Conservation (phyloP, 352 stramenopile species). For the Phytophthora nicotianae region DNA sequence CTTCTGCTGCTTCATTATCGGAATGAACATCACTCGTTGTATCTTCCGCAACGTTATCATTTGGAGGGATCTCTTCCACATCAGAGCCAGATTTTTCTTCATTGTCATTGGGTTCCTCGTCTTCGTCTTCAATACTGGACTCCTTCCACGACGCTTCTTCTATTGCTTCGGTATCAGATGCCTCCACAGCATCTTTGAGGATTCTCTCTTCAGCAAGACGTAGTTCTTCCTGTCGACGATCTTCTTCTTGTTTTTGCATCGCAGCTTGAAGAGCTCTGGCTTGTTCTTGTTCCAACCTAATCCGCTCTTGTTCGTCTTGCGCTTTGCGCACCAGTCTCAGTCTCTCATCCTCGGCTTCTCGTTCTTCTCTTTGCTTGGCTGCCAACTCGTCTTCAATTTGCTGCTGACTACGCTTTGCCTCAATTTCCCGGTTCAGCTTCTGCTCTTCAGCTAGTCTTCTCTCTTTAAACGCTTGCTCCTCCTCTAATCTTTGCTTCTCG, state of each 20-base stretch:
- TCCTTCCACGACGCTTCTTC: slow-evolving; percentile 8
- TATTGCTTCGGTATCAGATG: background rate
- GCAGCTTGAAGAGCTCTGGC: slow-evolving; percentile 13
- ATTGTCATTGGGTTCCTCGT: background rate
- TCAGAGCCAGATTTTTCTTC: background rate
- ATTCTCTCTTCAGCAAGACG: slow-evolving; percentile 2
- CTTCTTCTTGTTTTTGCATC: slow-evolving; percentile 26
- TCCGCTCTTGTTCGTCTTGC: slow-evolving; percentile 14
- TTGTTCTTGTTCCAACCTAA: slow-evolving; percentile 9
- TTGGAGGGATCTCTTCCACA: background rate
- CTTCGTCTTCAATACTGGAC: slow-evolving; percentile 4
- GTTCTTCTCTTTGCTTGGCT: slow-evolving; percentile 14
- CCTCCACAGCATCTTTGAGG: slow-evolving; percentile 1
- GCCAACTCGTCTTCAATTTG: slow-evolving; percentile 24
- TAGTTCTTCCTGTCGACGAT: slow-evolving; percentile 1
- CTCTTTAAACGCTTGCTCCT: slow-evolving; percentile 31
- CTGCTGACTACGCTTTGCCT: slow-evolving; percentile 24
- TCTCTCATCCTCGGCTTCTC: slow-evolving; percentile 31
- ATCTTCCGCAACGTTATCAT: background rate
- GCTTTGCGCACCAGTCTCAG: slow-evolving; percentile 3
- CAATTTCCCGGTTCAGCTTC: slow-evolving; percentile 28
- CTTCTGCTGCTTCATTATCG: background rate
- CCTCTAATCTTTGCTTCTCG: slow-evolving; percentile 28
- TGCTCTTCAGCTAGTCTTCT: slow-evolving; percentile 23
- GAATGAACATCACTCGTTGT: background rate